Evolutionary conservation across 139 green algal genomes (phyloP), one percentile per base, ranked within the genome.

Genomic region (Eudorina sp.): DNA sequence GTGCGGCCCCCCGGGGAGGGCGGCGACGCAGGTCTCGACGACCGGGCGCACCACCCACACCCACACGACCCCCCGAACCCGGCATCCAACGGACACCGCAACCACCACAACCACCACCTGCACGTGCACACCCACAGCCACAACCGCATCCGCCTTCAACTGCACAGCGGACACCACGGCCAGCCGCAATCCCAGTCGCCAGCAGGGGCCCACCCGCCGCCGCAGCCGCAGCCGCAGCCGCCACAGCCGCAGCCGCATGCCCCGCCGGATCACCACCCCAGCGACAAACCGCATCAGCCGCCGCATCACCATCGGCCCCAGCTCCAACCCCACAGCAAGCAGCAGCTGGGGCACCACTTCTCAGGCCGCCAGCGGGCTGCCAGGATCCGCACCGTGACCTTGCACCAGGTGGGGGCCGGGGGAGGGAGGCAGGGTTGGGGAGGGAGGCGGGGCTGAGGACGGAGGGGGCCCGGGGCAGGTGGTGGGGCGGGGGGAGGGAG

Each of bases 381-480:
- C 70, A 79, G 58, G 70, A 55, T 79, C 40, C 70, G 34, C 38
- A 79, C 41, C 43, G 11, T 79, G 19, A 31, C 19, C 40, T 41
- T 79, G 41, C 70, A 79, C 40, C 70, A 79, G 70, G 69, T 77
- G 36, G 55, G 55, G 5, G 23, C 55, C 55, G 27, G n/a, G n/a
- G n/a, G n/a, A n/a, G n/a, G n/a, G n/a, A n/a, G n/a, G n/a, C n/a
- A n/a, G n/a, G n/a, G n/a, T n/a, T n/a, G n/a, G n/a, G n/a, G n/a
- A n/a, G n/a, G n/a, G n/a, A n/a, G n/a, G n/a, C n/a, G n/a, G n/a
- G n/a, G n/a, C n/a, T n/a, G n/a, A n/a, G n/a, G n/a, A n/a, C n/a
- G n/a, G n/a, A n/a, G n/a, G n/a, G n/a, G n/a, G n/a, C n/a, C n/a
- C n/a, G n/a, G n/a, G n/a, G n/a, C n/a, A n/a, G n/a, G n/a, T n/a